Percentiles rank a stretch among this genome's conserved stretches.
These are phyloP conservation scores for Herpetomonas samuelpessoai DNA, from an alignment of 208 protist species.

Conservation along the genomic window DNA sequence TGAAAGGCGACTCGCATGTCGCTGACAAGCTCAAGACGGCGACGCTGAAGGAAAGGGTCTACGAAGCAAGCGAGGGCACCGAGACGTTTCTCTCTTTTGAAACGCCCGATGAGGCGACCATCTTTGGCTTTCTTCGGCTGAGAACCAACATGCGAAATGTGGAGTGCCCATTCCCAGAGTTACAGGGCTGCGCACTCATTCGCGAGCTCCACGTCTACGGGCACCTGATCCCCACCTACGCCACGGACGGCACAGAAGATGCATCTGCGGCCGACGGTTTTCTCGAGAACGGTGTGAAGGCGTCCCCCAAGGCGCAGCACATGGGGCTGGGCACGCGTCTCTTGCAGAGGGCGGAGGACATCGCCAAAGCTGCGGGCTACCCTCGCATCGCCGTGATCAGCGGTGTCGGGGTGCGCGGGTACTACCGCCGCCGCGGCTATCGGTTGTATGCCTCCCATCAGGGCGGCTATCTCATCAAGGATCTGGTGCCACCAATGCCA, in stretches of 20 bases:
- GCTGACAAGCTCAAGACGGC: slow-evolving; percentile 41
- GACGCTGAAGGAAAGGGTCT: slow-evolving; percentile 48
- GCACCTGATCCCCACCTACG: slow-evolving; percentile 52
- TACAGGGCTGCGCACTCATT: slow-evolving; percentile 91
- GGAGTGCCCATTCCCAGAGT: slow-evolving; percentile 95
- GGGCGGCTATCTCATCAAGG: slow-evolving; percentile 73
- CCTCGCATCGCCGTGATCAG: slow-evolving; percentile 96
- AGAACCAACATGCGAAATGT: slow-evolving; percentile 59
- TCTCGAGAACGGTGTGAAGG: not conserved
- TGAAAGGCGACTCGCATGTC: slow-evolving; percentile 67
- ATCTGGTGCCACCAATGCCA: slow-evolving; percentile 8
- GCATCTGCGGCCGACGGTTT: slow-evolving; percentile 6
- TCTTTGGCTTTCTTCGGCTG: slow-evolving; percentile 84
- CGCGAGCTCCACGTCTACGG: slow-evolving; percentile 98
- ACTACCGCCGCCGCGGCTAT: slow-evolving; percentile 97
- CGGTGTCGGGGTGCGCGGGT: slow-evolving; percentile 97
- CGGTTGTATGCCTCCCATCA: slow-evolving; percentile 25
- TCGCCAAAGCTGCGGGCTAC: slow-evolving; percentile 91
- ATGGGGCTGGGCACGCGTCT: slow-evolving; percentile 95
- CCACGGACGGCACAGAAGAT: not conserved
- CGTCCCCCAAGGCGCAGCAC: slow-evolving; percentile 93
- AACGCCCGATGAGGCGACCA: slow-evolving; percentile 48
- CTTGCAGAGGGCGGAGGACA: slow-evolving; percentile 95
- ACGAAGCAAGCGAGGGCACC: slow-evolving; percentile 65
- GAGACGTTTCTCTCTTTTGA: slow-evolving; percentile 85